Evolutionary conservation across 108 stramenopile species (phyloP).

Genomic region (Conticribra weissflogii): DNA sequence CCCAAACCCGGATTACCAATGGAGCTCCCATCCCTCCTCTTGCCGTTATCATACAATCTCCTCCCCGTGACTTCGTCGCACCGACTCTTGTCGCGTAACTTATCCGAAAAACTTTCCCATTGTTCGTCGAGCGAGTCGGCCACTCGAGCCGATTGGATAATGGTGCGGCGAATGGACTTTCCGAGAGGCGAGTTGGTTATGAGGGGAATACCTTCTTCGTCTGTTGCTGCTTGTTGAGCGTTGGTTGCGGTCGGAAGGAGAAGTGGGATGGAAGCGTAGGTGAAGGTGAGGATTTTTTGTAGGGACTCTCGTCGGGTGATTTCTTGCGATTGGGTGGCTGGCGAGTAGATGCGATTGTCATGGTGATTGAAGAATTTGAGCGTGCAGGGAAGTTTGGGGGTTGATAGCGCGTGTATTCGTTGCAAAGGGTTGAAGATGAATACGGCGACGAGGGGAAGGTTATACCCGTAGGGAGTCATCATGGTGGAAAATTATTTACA

Average conservation of each 20-base stretch:
- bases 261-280: conserved; percentile 19
- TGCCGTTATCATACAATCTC: conserved; percentile 64
- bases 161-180: conserved; percentile 39
- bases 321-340: conserved; percentile 9
- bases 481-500: no score
- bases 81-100: conserved; percentile 53
- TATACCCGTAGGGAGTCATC: no score
- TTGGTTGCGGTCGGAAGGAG: conserved; percentile 16
- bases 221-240: no score
- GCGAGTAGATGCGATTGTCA: neutral
- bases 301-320: conserved; percentile 29
- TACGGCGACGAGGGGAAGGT: no score
- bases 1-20: conserved; percentile 68
- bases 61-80: conserved; percentile 58
- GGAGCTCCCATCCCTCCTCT: conserved; percentile 59
- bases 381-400: no score
- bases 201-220: conserved; percentile 48
- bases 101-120: conserved; percentile 58
- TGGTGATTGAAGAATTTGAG: neutral
- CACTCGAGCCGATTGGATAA: conserved; percentile 51
- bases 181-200: conserved; percentile 56
- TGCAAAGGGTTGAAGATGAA: no score
- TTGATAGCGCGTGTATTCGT: no score
- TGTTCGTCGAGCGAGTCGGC: conserved; percentile 56
- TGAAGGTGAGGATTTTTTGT: neutral